Base-by-base conservation (phyloP, 352 stramenopile genomes). In the Phytophthora citrophthora region DNA sequence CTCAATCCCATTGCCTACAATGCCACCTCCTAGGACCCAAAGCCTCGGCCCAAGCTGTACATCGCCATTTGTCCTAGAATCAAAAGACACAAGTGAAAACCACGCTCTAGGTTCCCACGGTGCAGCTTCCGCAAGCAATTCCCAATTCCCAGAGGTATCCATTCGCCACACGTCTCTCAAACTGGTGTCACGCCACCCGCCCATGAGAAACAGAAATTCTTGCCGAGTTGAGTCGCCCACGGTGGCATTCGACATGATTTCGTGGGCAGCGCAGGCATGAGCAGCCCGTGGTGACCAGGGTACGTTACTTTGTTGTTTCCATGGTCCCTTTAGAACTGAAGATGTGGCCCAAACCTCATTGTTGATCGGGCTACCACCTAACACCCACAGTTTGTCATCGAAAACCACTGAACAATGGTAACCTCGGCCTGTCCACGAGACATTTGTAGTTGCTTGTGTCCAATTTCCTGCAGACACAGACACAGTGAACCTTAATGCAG, bases 351-450 rank as follows among this genome's bases (percentile, higher is more conserved):
- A 95, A 36, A 95, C 83, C 13, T 92, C 77, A 63, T 91, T 93
- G 57, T 86, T 91, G 13, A 93, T 57, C n/a, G 86, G 86, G 61
- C 76, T 93, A 1, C 86, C 86, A 8, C 84, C 86, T n/a, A 93
- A 68, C 16, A 95, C 60, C 69, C 81, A 93, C 4, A 93, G 46
- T 26, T 74, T 73, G n/a, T 48, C 55, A 32, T 84, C 53, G 55
- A 91, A 92, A 1, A 72, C 70, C 4, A 90, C 76, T 3, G 86
- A 73, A 67, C 86, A 95, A 63, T 95, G 86, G 56, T 86, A 93
- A 11, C 83, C 86, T 36, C 86, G 70, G 15, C 84, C 84, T 24
- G 70, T 2, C 84, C 84, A 95, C 3, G 84, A 77, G 46, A 59
- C 49, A 29, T 38, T 41, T 1, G 58, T 72, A 8, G 43, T 57